Percentiles rank a stretch among this genome's conserved stretches.
These are phyloP conservation scores for Tricholoma sp. DNA, from an alignment of 768 basidiomycete genomes.

Conservation along the genomic window DNA sequence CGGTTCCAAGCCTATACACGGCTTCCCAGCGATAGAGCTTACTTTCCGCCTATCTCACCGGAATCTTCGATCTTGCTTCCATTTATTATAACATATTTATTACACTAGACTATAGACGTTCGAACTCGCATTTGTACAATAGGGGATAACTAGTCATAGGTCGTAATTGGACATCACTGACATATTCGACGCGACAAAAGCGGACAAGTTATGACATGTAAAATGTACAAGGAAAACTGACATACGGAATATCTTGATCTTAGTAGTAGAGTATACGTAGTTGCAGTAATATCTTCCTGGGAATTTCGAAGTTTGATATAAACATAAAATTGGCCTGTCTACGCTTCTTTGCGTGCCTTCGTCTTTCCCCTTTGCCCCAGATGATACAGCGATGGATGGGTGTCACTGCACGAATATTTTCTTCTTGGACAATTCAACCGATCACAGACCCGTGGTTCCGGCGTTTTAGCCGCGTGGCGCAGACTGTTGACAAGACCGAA, in stretches of 20 bases:
- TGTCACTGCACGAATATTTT: background rate
- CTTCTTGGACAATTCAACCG: conserved; percentile 7
- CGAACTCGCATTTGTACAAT: conserved; percentile 1
- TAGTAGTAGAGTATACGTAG: too few species aligned
- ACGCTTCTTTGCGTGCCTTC: conserved; percentile 4
- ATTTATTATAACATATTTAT: conserved; percentile 6
- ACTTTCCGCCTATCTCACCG: background rate
- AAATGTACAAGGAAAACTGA: too few species aligned
- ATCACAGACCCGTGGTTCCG: conserved; percentile 24
- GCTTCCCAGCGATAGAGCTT: background rate
- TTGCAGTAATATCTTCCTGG: too few species aligned
- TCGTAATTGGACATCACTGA: background rate
- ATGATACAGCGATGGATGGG: conserved; percentile 10
- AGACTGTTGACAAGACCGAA: conserved; percentile 30
- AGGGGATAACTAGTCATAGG: background rate
- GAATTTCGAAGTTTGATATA: background rate
- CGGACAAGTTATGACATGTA: background rate
- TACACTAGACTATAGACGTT: conserved; percentile 7
- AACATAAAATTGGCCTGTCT: conserved; percentile 1
- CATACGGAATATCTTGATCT: too few species aligned
- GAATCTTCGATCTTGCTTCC: background rate
- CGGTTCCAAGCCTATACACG: too few species aligned
- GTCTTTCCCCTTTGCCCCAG: conserved; percentile 4
- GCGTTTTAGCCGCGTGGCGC: conserved; percentile 34
- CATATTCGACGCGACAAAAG: background rate